phyloP scores from a whole-genome alignment of 1,284 basidiomycete species.

The Ustilago crameri region DNA sequence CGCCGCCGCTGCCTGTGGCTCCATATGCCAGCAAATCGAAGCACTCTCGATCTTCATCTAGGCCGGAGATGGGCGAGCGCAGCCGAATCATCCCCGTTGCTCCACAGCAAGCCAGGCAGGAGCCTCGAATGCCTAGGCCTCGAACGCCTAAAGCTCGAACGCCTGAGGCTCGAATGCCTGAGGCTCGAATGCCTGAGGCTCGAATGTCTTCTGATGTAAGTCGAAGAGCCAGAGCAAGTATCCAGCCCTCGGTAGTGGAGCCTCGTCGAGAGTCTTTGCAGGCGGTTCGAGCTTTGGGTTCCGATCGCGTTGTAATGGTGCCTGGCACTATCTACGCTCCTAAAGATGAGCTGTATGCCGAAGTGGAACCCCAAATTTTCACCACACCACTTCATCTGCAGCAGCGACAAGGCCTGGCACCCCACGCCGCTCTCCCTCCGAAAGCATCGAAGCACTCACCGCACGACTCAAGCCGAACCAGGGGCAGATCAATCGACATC shows the following conservation, averaged over 20 bases:
- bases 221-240: conserved; percentile 12
- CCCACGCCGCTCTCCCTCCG: background rate
- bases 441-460: background rate
- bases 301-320: conserved; percentile 32
- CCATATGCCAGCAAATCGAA: conserved; percentile 10
- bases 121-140: conserved; percentile 7
- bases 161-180: conserved; percentile 6
- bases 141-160: too few relatives aligned
- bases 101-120: conserved; percentile 12
- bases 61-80: conserved; percentile 21
- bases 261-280: conserved; percentile 18
- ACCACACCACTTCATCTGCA: background rate
- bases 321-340: too few relatives aligned
- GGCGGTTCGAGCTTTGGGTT: conserved; percentile 20
- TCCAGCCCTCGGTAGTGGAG: conserved; percentile 8
- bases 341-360: background rate
- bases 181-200: too few relatives aligned
- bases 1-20: background rate
- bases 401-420: conserved; percentile 12
- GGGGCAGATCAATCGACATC: background rate
- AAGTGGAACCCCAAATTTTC: background rate
- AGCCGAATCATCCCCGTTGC: conserved; percentile 28
- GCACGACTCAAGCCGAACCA: conserved; percentile 6
- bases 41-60: conserved; percentile 7
- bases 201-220: too few relatives aligned